These are phyloP conservation scores for Syzygium oleosum DNA, from an alignment of 345 rosid genomes.

Conservation along the genomic window DNA sequence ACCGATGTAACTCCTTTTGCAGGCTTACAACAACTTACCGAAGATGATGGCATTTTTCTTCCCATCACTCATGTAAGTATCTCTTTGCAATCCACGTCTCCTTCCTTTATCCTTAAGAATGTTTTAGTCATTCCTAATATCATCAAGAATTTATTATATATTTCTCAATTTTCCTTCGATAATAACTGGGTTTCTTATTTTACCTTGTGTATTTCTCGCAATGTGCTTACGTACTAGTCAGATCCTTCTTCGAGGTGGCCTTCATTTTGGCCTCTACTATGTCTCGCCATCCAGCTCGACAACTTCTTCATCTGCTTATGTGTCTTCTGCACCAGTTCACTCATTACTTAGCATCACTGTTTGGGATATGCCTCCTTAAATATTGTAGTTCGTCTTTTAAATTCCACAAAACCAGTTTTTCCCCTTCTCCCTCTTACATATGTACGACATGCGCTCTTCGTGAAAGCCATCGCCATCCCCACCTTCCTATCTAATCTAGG, in stretches of 20 bases:
- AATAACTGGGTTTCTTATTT: not conserved
- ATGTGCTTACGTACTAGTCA: not conserved
- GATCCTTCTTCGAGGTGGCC: not conserved
- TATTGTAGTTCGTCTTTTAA: no score
- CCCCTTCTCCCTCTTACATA: no score
- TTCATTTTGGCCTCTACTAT: not conserved
- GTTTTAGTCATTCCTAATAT: not conserved
- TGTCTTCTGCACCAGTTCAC: no score
- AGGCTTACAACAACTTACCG: not conserved
- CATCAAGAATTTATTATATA: rapidly evolving
- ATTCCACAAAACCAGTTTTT: no score
- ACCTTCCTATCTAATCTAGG: not conserved
- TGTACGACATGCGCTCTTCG: not conserved
- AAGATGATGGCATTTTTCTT: not conserved
- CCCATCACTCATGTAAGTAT: not conserved
- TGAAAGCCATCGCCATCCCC: not conserved
- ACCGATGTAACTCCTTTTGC: not conserved
- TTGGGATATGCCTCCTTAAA: no score
- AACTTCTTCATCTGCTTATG: not conserved
- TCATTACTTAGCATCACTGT: no score
- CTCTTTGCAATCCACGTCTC: not conserved
- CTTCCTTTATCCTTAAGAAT: not conserved
- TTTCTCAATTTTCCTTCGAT: not conserved
- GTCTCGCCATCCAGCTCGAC: not conserved
- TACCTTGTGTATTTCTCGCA: not conserved